Conservation (phyloP, 495 filamentous ascomycete species). For the Friedmanniomyces simplex region DNA sequence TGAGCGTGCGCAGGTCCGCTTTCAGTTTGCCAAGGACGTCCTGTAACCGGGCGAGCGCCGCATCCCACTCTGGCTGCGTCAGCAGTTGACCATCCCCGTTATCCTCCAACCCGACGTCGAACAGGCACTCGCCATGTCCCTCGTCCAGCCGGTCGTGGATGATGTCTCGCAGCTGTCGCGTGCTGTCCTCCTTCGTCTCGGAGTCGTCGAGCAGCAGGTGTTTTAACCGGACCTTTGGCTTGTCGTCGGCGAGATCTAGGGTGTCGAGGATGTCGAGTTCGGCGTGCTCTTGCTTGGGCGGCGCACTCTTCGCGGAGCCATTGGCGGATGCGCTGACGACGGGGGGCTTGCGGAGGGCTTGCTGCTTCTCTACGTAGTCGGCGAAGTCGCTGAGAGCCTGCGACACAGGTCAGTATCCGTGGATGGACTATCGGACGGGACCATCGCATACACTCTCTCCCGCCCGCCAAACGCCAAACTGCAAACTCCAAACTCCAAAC, state of each 20-base stretch:
- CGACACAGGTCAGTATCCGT: not conserved
- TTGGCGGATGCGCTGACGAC: slow-evolving; percentile 13
- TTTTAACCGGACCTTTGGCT: slow-evolving; percentile 57
- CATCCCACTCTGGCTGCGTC: slow-evolving; percentile 64
- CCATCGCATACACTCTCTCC: slow-evolving; percentile 62
- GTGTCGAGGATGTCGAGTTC: slow-evolving; percentile 90
- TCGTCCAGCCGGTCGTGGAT: slow-evolving; percentile 63
- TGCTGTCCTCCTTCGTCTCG: slow-evolving; percentile 49
- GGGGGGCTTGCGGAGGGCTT: slow-evolving; percentile 48
- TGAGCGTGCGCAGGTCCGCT: slow-evolving; percentile 66
- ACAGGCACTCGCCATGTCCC: slow-evolving; percentile 81
- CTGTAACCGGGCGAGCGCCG: slow-evolving; percentile 57
- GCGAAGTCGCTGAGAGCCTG: slow-evolving; percentile 94
- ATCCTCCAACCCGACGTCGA: slow-evolving; percentile 87
- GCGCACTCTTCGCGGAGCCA: slow-evolving; percentile 25
- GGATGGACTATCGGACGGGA: not conserved
- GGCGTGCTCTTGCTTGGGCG: slow-evolving; percentile 59
- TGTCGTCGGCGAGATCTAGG: slow-evolving; percentile 67
- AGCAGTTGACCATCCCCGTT: slow-evolving; percentile 87
- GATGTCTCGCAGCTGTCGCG: slow-evolving; percentile 49
- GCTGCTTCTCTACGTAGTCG: slow-evolving; percentile 94
- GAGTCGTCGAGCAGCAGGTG: slow-evolving; percentile 59
- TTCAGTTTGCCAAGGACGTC: slow-evolving; percentile 53
- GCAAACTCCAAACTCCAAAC: not conserved
- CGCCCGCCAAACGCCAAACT: too few relatives aligned